phyloP scores from a whole-genome alignment of 352 stramenopile genomes.

The Globisporangium takayamanum region DNA sequence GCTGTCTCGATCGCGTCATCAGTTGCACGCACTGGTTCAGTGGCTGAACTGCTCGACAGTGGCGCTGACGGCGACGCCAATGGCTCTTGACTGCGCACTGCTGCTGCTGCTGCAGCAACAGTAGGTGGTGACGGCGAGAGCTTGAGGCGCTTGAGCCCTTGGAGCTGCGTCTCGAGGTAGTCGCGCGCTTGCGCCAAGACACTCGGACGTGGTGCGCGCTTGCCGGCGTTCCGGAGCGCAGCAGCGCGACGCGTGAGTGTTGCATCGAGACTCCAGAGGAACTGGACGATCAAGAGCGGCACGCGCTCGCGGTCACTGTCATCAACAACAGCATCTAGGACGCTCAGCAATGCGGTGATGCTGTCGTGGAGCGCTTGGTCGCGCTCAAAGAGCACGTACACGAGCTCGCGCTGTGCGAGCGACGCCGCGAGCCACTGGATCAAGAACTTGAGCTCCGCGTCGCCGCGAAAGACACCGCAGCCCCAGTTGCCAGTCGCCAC shows the following conservation, averaged over 20 bases:
- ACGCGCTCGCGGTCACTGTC: conserved; percentile 4
- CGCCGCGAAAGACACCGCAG: conserved; percentile 68
- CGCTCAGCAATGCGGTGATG: conserved; percentile 18
- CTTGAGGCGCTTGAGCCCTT: conserved; percentile 9
- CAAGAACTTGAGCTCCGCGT: conserved; percentile 74
- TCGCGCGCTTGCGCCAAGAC: conserved; percentile 8
- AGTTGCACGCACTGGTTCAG: too few species aligned
- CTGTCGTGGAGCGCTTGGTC: conserved; percentile 35
- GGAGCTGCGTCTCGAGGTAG: conserved; percentile 8
- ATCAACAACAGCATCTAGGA: conserved; percentile 2
- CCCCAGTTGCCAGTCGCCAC: conserved; percentile 80
- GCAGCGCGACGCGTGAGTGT: neutral
- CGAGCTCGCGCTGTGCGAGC: conserved; percentile 31
- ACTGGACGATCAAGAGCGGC: conserved; percentile 7
- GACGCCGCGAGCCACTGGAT: conserved; percentile 80
- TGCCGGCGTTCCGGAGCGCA: conserved; percentile 3
- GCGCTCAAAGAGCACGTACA: conserved; percentile 58
- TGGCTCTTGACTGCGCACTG: neutral
- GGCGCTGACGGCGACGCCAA: too few species aligned
- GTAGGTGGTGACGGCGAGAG: conserved; percentile 1
- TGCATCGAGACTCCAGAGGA: conserved; percentile 7
- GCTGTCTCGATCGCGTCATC: too few species aligned
- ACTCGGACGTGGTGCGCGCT: conserved; percentile 6
- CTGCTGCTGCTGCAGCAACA: neutral
- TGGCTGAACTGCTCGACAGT: too few species aligned